Percentiles rank a stretch among this genome's conserved stretches.
These are phyloP conservation scores for Pseudonectria foliicola DNA, from an alignment of 2,329 filamentous ascomycete species.

Conservation along the genomic window DNA sequence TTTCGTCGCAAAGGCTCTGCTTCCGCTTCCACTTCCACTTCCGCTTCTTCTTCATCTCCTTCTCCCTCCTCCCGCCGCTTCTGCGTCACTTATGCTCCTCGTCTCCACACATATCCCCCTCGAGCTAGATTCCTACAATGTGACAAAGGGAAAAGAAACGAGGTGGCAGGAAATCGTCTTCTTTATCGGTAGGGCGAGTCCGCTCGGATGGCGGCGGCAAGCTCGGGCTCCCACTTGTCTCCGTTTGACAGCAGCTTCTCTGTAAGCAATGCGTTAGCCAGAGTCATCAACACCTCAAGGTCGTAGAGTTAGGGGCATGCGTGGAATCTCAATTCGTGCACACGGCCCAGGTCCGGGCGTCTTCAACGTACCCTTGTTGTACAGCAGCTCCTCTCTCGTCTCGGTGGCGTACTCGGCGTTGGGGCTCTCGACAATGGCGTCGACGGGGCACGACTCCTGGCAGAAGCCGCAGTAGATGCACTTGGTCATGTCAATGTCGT, in stretches of 20 bases:
- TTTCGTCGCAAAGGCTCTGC: conserved; percentile 1
- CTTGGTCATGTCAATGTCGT: conserved; percentile 99
- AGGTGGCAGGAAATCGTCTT: conserved; percentile 5
- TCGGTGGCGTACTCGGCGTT: conserved; percentile 58
- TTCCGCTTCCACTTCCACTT: conserved; percentile 7
- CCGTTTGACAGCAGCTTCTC: conserved; percentile 85
- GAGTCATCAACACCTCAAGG: conserved; percentile 5
- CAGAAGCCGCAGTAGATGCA: conserved; percentile 99
- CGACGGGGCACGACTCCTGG: conserved; percentile 97
- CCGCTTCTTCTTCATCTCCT: too few species aligned
- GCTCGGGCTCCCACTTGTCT: conserved; percentile 96
- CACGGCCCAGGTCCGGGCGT: too few species aligned
- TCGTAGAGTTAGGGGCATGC: too few species aligned
- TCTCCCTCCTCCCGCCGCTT: too few species aligned
- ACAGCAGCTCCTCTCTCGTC: conserved; percentile 84
- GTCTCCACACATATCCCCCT: neutral
- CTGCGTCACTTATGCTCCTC: too few species aligned
- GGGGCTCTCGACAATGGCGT: conserved; percentile 69
- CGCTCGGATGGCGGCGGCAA: conserved; percentile 84
- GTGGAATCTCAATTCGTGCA: too few species aligned
- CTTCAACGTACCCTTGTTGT: conserved; percentile 70
- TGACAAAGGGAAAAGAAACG: conserved; percentile 7
- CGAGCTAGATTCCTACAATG: conserved; percentile 11
- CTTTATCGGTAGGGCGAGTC: conserved; percentile 83
- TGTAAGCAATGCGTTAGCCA: conserved; percentile 21